Conservation (phyloP, 2,329 filamentous ascomycete species). For the Beauveria caledonica region DNA sequence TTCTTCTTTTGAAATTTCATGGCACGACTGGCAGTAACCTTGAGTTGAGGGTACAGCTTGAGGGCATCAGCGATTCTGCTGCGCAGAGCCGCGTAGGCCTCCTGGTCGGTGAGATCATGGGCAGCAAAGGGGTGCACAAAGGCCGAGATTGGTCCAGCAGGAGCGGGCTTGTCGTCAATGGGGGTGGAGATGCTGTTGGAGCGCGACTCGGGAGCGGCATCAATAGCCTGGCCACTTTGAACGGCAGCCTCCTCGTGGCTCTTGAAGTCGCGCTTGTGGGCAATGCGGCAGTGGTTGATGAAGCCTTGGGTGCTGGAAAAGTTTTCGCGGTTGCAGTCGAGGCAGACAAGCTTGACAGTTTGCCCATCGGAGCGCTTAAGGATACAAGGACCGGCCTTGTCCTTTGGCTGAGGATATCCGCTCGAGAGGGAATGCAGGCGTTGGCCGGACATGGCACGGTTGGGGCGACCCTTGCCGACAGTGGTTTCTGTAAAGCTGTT, state of each 20-base stretch:
- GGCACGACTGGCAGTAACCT: constrained; percentile 38
- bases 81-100: constrained; percentile 42
- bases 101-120: constrained; percentile 42
- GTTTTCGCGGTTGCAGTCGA: constrained; percentile 80
- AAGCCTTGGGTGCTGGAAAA: constrained; percentile 98
- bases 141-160: constrained; percentile 13
- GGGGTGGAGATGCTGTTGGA: background rate
- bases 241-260: constrained; percentile 91
- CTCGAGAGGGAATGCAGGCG: constrained; percentile 62
- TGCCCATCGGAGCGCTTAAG: constrained; percentile 79
- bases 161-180: constrained; percentile 8
- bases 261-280: constrained; percentile 87
- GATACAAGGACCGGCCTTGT: constrained; percentile 74
- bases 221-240: constrained; percentile 75
- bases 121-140: constrained; percentile 27
- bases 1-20: constrained; percentile 21
- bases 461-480: constrained; percentile 41
- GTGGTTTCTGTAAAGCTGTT: constrained; percentile 49
- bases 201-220: constrained; percentile 29
- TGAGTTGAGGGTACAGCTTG: constrained; percentile 42
- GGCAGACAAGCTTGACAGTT: constrained; percentile 82
- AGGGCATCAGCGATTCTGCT: constrained; percentile 48
- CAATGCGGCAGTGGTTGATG: constrained; percentile 97
- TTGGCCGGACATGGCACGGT: constrained; percentile 44
- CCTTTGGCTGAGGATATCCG: constrained; percentile 66